Evolutionary conservation across 2,329 filamentous ascomycete genomes (phyloP), one percentile per base, ranked within the genome.

Genomic region (Diaporthe batatas): DNA sequence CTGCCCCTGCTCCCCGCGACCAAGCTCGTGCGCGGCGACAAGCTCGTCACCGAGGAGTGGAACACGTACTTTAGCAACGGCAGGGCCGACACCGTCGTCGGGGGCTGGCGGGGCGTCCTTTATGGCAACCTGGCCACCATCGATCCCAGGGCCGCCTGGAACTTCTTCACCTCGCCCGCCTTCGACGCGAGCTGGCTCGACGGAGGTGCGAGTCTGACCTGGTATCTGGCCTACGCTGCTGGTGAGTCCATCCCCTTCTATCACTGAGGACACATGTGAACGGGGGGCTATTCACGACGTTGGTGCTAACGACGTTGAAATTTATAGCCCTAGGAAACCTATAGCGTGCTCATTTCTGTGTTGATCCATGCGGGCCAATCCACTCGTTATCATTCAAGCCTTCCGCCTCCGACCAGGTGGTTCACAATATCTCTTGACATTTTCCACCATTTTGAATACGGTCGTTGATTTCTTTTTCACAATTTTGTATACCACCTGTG

Each of bases 31-130:
- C 90, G 96, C 25, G 88, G 86, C 1, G 82, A 84, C 32, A 83
- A 86, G 1, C 98, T 98, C 79, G 94, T 97, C 12, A 82, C 83
- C 55, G 90, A 97, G 82, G 96, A 98, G 82, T 98, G 95, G 95
- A 85, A 92, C 57, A 87, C 89, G 2, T 94, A 92, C 79, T 98
- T 98, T 81, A 87, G 88, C 68, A 84, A 90, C 29, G 90, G 90
- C 0, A 88, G 92, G 12, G 90, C 90, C 1, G 89, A 93, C 70
- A 81, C 84, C 0, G 90, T 95, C 6, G 82, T 85, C 10, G 93
- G 93, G 55, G 94, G 94, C 0, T 98, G 96, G 96, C 93, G 90
- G 80, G 94, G 96, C 0, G 90, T 98, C 23, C 82, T 98, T 47
- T 94, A 92, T 78, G 94, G 91, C 29, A 98, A 97, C 80, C 87